Percentiles rank a stretch among this genome's conserved stretches.
Evolutionary conservation across 2,329 filamentous ascomycete species (phyloP).

Genomic region (Calonectria ilicicola): DNA sequence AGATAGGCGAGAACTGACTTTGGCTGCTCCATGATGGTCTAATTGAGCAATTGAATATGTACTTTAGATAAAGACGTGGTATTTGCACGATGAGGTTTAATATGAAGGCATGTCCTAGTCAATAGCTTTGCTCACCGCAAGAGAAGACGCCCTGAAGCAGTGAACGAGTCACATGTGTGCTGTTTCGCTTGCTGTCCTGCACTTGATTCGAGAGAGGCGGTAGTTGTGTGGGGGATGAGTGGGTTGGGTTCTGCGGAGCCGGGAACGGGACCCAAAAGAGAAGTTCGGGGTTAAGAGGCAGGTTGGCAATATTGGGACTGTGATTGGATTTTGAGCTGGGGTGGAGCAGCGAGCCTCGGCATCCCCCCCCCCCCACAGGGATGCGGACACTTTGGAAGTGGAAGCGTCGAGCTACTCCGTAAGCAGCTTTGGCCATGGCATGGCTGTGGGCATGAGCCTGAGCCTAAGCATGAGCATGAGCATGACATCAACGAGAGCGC

Average conservation of each 20-base stretch:
- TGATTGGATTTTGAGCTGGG: constrained; percentile 39
- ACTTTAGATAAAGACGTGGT: neutral
- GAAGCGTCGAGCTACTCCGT: neutral
- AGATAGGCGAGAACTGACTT: neutral
- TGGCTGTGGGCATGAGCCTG: neutral
- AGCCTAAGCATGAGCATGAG: neutral
- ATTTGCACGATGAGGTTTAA: neutral
- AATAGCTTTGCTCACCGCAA: neutral
- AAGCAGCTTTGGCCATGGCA: neutral
- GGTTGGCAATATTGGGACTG: constrained; percentile 38
- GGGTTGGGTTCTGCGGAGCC: constrained; percentile 16
- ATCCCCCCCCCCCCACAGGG: constrained; percentile 39
- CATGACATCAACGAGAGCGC: constrained; percentile 37
- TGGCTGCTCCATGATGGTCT: neutral
- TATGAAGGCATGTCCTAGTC: neutral
- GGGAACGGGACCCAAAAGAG: constrained; percentile 12
- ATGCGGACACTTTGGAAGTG: neutral
- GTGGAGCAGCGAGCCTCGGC: constrained; percentile 34
- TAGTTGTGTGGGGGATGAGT: neutral
- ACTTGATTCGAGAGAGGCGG: neutral
- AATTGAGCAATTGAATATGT: neutral
- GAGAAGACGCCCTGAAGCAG: no score
- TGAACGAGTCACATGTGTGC: neutral
- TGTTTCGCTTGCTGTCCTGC: neutral
- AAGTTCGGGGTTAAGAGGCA: constrained; percentile 27